Percentiles rank a stretch among this genome's conserved stretches.
phyloP scores from a whole-genome alignment of 345 rosid genomes.

The Acer yangbiense region DNA sequence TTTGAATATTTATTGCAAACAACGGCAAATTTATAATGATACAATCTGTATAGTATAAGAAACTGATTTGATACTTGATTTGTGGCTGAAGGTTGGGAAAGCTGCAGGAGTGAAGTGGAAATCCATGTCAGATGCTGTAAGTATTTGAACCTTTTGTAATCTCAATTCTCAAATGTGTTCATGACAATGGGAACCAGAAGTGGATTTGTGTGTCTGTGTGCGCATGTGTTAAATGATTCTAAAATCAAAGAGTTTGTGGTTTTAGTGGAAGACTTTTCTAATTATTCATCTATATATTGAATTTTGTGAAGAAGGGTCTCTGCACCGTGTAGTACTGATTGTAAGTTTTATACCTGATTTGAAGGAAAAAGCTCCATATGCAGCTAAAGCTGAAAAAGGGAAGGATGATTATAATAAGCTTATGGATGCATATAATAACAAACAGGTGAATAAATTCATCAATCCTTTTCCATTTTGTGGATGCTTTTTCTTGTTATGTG shows the following conservation, averaged over 20 bases:
- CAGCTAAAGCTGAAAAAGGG: conserved; percentile 78
- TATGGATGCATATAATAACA: conserved; percentile 83
- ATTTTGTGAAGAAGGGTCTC: not conserved
- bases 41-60: not conserved
- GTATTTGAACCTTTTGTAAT: conserved; percentile 22
- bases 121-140: conserved; percentile 68
- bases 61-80: conserved; percentile 9
- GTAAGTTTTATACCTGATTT: not conserved
- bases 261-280: not conserved
- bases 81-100: conserved; percentile 70
- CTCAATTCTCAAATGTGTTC: not conserved
- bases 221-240: not conserved
- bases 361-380: conserved; percentile 88
- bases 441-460: conserved; percentile 48
- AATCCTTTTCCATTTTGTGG: not conserved
- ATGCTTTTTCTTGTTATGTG: not conserved
- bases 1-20: not conserved
- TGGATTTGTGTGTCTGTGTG: not conserved
- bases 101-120: conserved; percentile 86
- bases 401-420: conserved; percentile 75
- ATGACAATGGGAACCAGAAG: not conserved
- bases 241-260: not conserved
- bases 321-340: not conserved
- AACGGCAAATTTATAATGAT: not conserved
- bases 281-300: not conserved